Conservation (phyloP, 164 flowering plant genomes). For the Platanus orientalis region DNA sequence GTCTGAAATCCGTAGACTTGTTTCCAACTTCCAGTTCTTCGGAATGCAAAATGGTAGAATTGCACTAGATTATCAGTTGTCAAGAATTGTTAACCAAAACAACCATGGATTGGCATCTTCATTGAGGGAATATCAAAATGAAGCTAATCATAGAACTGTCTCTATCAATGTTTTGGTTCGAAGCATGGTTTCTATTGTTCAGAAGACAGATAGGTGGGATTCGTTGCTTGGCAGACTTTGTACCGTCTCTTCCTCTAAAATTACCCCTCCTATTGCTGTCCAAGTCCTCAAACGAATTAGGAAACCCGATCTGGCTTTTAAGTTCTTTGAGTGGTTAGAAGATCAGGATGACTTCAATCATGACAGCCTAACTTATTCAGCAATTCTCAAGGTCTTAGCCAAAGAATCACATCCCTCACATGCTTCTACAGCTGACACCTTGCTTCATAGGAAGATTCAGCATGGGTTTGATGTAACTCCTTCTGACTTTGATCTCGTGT, state of each 20-base stretch:
- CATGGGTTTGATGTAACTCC: slow-evolving; percentile 9
- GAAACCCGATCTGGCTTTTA: slow-evolving; percentile 17
- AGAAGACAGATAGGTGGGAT: slow-evolving; percentile 17
- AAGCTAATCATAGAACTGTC: slow-evolving; percentile 10
- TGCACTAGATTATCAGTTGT: background rate
- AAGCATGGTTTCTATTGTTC: slow-evolving; percentile 18
- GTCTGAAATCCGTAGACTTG: background rate
- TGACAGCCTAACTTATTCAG: slow-evolving; percentile 16
- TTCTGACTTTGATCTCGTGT: slow-evolving; percentile 10
- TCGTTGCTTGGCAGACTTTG: slow-evolving; percentile 17
- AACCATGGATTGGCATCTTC: slow-evolving; percentile 6
- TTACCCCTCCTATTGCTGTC: slow-evolving; percentile 18
- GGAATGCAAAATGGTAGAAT: slow-evolving; percentile 6
- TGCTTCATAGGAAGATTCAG: slow-evolving; percentile 17
- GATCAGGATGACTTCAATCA: slow-evolving; percentile 10
- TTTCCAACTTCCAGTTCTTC: background rate
- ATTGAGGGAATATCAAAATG: background rate
- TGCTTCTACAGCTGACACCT: slow-evolving; percentile 10
- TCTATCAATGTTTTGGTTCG: slow-evolving; percentile 16
- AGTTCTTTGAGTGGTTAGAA: slow-evolving; percentile 15
- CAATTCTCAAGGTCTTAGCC: slow-evolving; percentile 17
- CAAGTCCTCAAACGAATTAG: slow-evolving; percentile 18
- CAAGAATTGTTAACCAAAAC: background rate
- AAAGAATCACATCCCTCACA: slow-evolving; percentile 6
- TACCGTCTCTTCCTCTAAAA: slow-evolving; percentile 7